phyloP scores from a whole-genome alignment of 306 rosid genomes.

The Sechiopsis laciniata region DNA sequence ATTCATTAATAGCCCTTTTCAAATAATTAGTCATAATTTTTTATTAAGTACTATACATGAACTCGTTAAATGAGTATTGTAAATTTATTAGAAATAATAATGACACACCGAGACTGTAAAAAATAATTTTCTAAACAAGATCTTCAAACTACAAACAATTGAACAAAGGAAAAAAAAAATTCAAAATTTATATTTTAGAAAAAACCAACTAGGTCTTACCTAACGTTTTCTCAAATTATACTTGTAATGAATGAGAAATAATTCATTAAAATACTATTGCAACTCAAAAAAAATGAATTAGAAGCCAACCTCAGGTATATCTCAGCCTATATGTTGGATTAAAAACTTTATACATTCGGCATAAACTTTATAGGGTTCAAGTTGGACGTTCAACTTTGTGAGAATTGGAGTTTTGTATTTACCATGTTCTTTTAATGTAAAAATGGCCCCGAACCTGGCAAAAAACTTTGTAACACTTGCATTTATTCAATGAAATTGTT shows the following conservation, averaged over 20 bases:
- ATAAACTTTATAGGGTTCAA: too few species aligned
- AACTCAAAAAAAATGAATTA: background rate
- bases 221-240: background rate
- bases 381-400: too few species aligned
- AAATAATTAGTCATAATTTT: background rate
- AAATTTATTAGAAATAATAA: background rate
- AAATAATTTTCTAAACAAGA: background rate
- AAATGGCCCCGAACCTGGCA: too few species aligned
- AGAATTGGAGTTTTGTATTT: too few species aligned
- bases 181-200: background rate
- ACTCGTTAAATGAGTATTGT: background rate
- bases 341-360: background rate
- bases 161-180: background rate
- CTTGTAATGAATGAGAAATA: background rate
- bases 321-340: background rate
- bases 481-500: too few species aligned
- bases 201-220: background rate
- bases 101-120: background rate
- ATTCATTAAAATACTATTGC: background rate
- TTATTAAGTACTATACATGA: background rate
- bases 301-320: background rate
- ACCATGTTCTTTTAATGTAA: too few species aligned
- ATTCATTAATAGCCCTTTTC: background rate
- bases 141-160: background rate
- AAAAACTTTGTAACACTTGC: too few species aligned